Percentiles rank a stretch among this genome's conserved stretches.
These are phyloP conservation scores for Cucumis hystrix DNA, from an alignment of 306 rosid genomes.

Conservation along the genomic window DNA sequence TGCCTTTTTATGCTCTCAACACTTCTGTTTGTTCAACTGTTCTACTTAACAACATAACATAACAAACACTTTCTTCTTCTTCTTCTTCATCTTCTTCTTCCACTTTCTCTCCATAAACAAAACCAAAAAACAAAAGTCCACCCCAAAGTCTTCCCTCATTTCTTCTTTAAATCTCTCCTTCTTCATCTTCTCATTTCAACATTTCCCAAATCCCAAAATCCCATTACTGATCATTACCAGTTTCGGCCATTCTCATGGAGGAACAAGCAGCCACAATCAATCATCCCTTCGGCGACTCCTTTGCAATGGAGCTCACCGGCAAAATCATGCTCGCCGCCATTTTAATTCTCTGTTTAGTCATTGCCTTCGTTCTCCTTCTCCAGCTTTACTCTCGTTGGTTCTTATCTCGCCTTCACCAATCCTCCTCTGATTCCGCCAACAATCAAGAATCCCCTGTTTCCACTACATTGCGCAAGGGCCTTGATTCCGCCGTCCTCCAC, in stretches of 20 bases:
- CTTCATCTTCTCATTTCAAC: neutral
- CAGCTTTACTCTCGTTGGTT: constrained; percentile 72
- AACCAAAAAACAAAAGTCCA: neutral
- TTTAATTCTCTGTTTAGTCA: constrained; percentile 50
- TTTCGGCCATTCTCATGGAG: constrained; percentile 18
- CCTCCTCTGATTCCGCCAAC: constrained; percentile 10
- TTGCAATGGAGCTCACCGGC: constrained; percentile 36
- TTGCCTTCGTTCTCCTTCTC: constrained; percentile 50
- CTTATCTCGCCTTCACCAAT: constrained; percentile 25
- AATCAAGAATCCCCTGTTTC: constrained; percentile 41
- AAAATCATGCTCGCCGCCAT: constrained; percentile 60
- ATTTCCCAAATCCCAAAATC: neutral
- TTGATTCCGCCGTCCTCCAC: constrained; percentile 45
- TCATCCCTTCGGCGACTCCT: constrained; percentile 10
- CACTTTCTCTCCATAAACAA: neutral
- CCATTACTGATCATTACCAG: too few relatives aligned
- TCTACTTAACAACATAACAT: neutral
- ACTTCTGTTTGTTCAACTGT: neutral
- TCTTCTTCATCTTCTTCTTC: neutral
- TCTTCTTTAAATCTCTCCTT: neutral
- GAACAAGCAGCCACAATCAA: constrained; percentile 1
- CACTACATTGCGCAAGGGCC: constrained; percentile 26
- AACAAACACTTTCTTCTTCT: neutral
- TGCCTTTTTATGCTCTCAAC: neutral
- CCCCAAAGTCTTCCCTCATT: neutral